Evolutionary conservation across 768 basidiomycete species (phyloP).

Genomic region (Tricholoma furcatifolium): DNA sequence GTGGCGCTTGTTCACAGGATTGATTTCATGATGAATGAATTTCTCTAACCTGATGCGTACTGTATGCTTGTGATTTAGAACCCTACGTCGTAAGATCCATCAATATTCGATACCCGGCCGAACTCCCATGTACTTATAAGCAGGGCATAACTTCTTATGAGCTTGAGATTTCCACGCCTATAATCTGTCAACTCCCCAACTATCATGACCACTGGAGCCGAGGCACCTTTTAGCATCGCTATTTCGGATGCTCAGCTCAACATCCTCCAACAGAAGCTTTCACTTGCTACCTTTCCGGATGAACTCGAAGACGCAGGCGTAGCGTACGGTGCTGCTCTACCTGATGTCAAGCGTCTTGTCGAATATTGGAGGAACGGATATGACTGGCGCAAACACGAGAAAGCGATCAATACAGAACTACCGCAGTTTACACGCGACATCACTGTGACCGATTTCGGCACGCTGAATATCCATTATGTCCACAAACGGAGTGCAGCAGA

Average conservation of each 20-base stretch:
- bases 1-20: too few species aligned
- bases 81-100: too few species aligned
- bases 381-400: constrained; percentile 57
- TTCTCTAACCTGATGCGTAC: too few species aligned
- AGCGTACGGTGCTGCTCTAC: constrained; percentile 54
- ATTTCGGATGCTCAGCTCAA: constrained; percentile 42
- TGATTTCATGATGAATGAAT: too few species aligned
- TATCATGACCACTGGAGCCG: constrained; percentile 1
- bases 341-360: constrained; percentile 47
- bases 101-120: too few species aligned
- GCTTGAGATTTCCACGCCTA: not conserved
- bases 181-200: not conserved
- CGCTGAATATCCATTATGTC: constrained; percentile 52
- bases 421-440: constrained; percentile 57
- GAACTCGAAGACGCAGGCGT: constrained; percentile 51
- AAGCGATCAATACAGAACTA: constrained; percentile 45
- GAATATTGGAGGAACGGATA: constrained; percentile 51
- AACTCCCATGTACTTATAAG: too few species aligned
- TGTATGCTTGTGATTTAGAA: too few species aligned
- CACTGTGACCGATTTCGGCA: constrained; percentile 42
- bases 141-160: too few species aligned
- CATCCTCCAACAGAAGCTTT: constrained; percentile 44
- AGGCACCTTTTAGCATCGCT: constrained; percentile 42
- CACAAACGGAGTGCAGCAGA: constrained; percentile 45
- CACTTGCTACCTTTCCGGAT: constrained; percentile 50